Evolutionary conservation across 169 alveolate genomes (phyloP), one percentile per base, ranked within the genome.

Genomic region (Plasmodium cynomolgi): DNA sequence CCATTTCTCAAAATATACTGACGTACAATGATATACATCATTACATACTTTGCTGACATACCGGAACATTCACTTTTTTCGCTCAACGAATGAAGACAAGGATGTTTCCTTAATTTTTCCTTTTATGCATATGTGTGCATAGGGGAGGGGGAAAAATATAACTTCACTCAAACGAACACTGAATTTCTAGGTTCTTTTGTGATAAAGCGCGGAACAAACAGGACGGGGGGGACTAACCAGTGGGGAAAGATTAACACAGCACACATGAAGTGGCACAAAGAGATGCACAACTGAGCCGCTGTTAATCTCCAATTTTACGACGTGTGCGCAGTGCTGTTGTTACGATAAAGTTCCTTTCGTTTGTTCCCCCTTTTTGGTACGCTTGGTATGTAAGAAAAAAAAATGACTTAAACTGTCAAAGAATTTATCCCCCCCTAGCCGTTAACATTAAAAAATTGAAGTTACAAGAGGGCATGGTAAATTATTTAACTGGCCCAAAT

Each of bases 121-220:
- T 82, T 82, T 82, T 56, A 82, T 82, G 90, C 90, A 82, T 41
- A 82, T 54, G 75, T 82, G 90, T 82, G 90, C 90, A 82, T 23
- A 56, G 9, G 79, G 33, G 58, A 56, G 1, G 41, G 41, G 54
- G 41, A 11, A 13, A 74, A 13, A 81, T 81, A 20, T 47, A 41
- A 6, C 85, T 47, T 81, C 3, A 29, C 72, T 41, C 58, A 47
- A 13, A 47, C 13, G 62, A 81, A 39, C 75, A 41, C 23, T 39
- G 62, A 79, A 79, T 79, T 31, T 47, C 23, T 79, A 79, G 58
- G 47, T 79, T 79, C 84, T 79, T 79, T 20, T 39, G 20, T 41
- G 68, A 29, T 29, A 79, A 34, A 41, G 54, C 2, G 31, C 39
- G 9, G 33, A 79, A 31, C 9, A 20, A 79, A 31, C 9, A 20